Evolutionary conservation across 768 basidiomycete species (phyloP).

Genomic region (Macrolepiota dolichaula): DNA sequence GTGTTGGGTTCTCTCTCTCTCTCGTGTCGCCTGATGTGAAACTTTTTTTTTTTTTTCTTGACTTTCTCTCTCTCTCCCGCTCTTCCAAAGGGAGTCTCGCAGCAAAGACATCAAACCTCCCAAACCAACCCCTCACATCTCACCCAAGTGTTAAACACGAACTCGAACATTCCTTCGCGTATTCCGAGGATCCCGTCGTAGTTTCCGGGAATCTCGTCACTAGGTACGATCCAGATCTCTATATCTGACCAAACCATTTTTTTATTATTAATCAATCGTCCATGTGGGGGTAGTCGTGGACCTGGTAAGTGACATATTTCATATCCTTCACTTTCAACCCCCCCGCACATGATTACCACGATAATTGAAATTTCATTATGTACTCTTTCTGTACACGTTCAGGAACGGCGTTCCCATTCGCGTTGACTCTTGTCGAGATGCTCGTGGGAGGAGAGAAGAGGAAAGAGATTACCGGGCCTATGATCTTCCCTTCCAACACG

Average conservation of each 20-base stretch:
- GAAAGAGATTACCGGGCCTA: slow-evolving; percentile 57
- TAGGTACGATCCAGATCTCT: too few relatives aligned
- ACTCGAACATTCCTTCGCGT: slow-evolving; percentile 63
- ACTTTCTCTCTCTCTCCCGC: too few relatives aligned
- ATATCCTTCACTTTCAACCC: too few relatives aligned
- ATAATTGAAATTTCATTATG: too few relatives aligned
- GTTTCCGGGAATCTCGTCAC: slow-evolving; percentile 71
- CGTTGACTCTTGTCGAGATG: slow-evolving; percentile 69
- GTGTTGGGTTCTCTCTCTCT: not conserved
- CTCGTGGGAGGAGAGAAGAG: slow-evolving; percentile 64
- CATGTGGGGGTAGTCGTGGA: slow-evolving; percentile 50
- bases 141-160: slow-evolving; percentile 67
- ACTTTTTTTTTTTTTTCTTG: too few relatives aligned
- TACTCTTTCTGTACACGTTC: not conserved
- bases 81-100: slow-evolving; percentile 78
- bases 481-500: slow-evolving; percentile 65
- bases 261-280: not conserved
- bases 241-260: too few relatives aligned
- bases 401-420: slow-evolving; percentile 80
- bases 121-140: slow-evolving; percentile 68
- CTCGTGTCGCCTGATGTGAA: too few relatives aligned
- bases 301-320: slow-evolving; percentile 58
- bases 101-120: slow-evolving; percentile 59
- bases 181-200: slow-evolving; percentile 71
- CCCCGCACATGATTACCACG: slow-evolving; percentile 16